Base-by-base conservation (phyloP, 176 grass and related monocot genomes). In the Miscanthus lutarioriparius region DNA sequence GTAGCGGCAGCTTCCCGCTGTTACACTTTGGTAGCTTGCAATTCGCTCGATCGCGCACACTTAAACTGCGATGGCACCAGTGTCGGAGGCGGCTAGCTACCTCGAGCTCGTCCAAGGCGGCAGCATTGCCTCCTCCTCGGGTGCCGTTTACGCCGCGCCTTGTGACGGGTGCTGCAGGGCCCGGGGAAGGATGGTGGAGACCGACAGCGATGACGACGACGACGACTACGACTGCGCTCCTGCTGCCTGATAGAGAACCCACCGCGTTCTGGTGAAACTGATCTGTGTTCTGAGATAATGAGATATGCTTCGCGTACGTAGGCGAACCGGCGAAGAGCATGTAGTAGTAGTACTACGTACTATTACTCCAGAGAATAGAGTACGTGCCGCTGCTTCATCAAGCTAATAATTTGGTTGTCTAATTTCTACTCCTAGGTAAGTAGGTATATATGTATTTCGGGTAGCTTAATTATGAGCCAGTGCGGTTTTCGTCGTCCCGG, bases 161-260 rank as follows among this genome's bases (percentile, higher is more conserved):
- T 84, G 32, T 37, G 72, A 41, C 1, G 41, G 54, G 23, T 36
- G 32, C 6, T 43, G 64, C 78, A 8, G 54, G 30, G 14, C 45
- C n/a, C 35, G 75, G 16, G 71, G 72, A 9, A 95, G 79, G 82
- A 61, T 88, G 88, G 16, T 38, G n/a, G 78, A 87, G 63, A 59
- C 72, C 4, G 88, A 93, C 23, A 72, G 76, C 26, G 88, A 91
- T 28, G 93, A 91, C 14, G 93, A 92, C 0, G 93, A 93, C 1
- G 93, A 89, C 10, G 88, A 96, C 38, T 87, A 66, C 7, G 93
- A 96, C 82, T 93, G 91, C 16, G 91, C 86, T 7, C 91, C 91
- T 32, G 93, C 93, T 30, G 93, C 93, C 30, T 92, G 70, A 95
- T 64, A 26, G 26, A 28, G 33, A 69, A 77, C 12, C 16, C 11